Conservation (phyloP, 768 basidiomycete genomes). For the Boletus tomentosulus region DNA sequence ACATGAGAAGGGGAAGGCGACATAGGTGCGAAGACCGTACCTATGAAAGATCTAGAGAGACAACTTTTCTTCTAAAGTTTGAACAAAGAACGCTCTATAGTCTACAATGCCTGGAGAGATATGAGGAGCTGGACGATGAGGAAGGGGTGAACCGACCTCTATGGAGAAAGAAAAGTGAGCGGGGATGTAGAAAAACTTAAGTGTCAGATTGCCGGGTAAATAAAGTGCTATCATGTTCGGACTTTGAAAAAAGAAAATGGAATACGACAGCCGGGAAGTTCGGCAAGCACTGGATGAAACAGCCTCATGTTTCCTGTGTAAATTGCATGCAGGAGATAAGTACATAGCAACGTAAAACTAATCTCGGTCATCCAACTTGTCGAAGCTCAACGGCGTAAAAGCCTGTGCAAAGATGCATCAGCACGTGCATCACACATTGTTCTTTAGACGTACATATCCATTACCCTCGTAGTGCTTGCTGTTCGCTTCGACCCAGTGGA, state of each 20-base stretch:
- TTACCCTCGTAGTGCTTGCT: conserved; percentile 93
- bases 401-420: conserved; percentile 34
- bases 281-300: neutral
- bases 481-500: conserved; percentile 98
- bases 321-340: conserved; percentile 14
- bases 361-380: conserved; percentile 37
- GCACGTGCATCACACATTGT: conserved; percentile 25
- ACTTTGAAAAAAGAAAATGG: conserved; percentile 29
- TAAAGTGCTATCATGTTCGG: conserved; percentile 21
- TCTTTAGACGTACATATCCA: conserved; percentile 66
- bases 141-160: conserved; percentile 25
- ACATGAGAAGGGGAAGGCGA: neutral
- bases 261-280: neutral
- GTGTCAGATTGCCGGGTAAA: neutral
- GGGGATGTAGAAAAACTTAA: conserved; percentile 27
- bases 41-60: conserved; percentile 35
- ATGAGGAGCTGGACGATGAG: neutral
- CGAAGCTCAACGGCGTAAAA: conserved; percentile 48
- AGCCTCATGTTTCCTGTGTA: neutral
- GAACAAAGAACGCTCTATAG: conserved; percentile 51
- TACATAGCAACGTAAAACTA: conserved; percentile 17
- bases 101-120: conserved; percentile 35
- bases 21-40: conserved; percentile 30
- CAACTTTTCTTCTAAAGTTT: conserved; percentile 34
- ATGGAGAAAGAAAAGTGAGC: conserved; percentile 31